Evolutionary conservation across 148 eudicot genomes (phyloP), one percentile per base, ranked within the genome.

Genomic region (Fallopia convolvulus): DNA sequence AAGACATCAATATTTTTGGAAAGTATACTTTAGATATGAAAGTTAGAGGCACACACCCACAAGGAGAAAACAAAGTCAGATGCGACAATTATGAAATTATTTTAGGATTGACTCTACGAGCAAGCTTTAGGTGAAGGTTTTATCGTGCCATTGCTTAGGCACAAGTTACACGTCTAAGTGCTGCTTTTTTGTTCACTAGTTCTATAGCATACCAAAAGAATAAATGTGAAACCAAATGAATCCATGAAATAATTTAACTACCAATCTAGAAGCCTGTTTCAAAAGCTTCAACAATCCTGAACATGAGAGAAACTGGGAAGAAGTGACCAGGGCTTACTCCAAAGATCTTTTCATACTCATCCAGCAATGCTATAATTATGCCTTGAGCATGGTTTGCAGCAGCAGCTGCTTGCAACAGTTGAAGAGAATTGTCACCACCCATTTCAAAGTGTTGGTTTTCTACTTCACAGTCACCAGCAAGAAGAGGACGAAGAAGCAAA

Each of bases 321-420:
- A 47, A 74, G 60, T 6, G 13, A 52, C 39, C 41, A 50, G 46
- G 53, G 80, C 83, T 80, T 93, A 95, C 99, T 92, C 97, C 97
- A 88, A 95, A 95, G 75, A 95, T 89, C 61, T 82, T 92, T 15
- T 95, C 93, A 63, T 92, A 95, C 80, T 95, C 99, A 75, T 95
- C 99, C 4, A 95, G 89, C 79, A 95, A 82, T 60, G 92, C 93
- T 73, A 91, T 87, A 40, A 83, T 83, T 53, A 95, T 95, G 75
- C 98, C 97, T 81, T 95, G 99, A 83, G 99, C 99, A 91, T 95
- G 97, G 86, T 95, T 95, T 75, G 99, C 99, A 68, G 99, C 99
- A 48, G 97, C 96, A 50, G 99, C 99, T 68, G 99, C 99, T 87
- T 93, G 97, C 86, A 95, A 70, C 83, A 95, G 99, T 83, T 95